Evolutionary conservation across 305 asterid species (phyloP), one percentile per base, ranked within the genome.

Genomic region (Galium porrigens): DNA sequence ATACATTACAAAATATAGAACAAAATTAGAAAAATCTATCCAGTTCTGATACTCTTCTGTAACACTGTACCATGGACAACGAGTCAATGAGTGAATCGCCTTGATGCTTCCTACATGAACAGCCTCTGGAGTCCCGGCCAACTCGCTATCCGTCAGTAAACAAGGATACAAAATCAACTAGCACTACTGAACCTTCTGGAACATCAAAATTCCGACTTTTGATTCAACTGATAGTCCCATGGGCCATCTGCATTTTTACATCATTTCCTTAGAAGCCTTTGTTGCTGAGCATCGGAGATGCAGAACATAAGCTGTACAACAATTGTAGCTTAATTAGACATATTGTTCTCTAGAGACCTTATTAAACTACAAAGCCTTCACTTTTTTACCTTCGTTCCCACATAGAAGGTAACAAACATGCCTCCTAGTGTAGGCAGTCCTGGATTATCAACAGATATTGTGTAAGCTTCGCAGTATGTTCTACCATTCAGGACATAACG

Each of bases 221-320:
- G 48, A 39, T 33, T 15, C 46, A 1, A 58, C 33, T 6, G 15
- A 58, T 12, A 33, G 48, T 29, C 22, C 41, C 34, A 6, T 29
- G 0, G 20, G 41, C n/a, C 62, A 57, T 30, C 22, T 11, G 25
- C 63, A n/a, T 3, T 33, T 5, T 70, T 65, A 42, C 39, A 29
- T 78, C 77, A 78, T 77, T 77, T 74, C 69, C 72, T 70, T 77
- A 56, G 73, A 76, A 74, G 78, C 72, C 70, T 82, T 69, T 68
- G 70, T 78, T 80, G 85, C 83, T 86, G 81, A 64, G 95, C 87
- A 66, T 89, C 94, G 65, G 94, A 66, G 29, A 92, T 84, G 74
- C 89, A 91, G 79, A 92, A 84, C 97, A 92, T 89, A 64, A 92
- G 89, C 99, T 91, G 57, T 20, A 94, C 80, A 58, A 25, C 46